These are phyloP conservation scores for Blastobotrys attinorum DNA, from an alignment of 805 yeast species.

Conservation along the genomic window DNA sequence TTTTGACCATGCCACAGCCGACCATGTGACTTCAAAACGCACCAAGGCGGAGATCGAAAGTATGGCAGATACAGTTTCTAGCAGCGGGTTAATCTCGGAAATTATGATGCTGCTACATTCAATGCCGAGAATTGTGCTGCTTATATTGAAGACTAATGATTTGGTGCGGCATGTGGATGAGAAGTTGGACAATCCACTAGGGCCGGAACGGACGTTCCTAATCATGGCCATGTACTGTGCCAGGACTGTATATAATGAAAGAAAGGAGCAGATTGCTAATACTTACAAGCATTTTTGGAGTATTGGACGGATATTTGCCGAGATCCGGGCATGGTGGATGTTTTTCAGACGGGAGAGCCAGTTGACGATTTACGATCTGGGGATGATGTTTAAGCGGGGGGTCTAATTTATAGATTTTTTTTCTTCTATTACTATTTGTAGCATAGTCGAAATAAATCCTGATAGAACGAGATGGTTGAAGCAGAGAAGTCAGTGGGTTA, in stretches of 20 bases:
- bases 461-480: no score
- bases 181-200: constrained; percentile 68
- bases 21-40: constrained; percentile 46
- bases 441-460: no score
- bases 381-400: constrained; percentile 6
- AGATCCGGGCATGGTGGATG: constrained; percentile 26
- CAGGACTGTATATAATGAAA: constrained; percentile 63
- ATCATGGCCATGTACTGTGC: constrained; percentile 92
- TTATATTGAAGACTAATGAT: constrained; percentile 90
- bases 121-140: constrained; percentile 78
- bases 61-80: constrained; percentile 54
- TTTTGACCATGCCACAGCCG: constrained; percentile 56
- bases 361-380: constrained; percentile 30
- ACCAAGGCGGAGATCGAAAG: constrained; percentile 52
- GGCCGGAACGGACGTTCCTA: constrained; percentile 78
- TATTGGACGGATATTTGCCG: constrained; percentile 18
- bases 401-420: no score
- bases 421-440: no score
- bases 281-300: constrained; percentile 15
- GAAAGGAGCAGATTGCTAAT: constrained; percentile 33
- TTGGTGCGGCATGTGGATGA: constrained; percentile 86
- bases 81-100: constrained; percentile 57
- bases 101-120: constrained; percentile 70
- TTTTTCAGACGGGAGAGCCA: constrained; percentile 29
- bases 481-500: no score